Base-by-base conservation (phyloP, 148 eudicot genomes). In the Fagopyrum esculentum region DNA sequence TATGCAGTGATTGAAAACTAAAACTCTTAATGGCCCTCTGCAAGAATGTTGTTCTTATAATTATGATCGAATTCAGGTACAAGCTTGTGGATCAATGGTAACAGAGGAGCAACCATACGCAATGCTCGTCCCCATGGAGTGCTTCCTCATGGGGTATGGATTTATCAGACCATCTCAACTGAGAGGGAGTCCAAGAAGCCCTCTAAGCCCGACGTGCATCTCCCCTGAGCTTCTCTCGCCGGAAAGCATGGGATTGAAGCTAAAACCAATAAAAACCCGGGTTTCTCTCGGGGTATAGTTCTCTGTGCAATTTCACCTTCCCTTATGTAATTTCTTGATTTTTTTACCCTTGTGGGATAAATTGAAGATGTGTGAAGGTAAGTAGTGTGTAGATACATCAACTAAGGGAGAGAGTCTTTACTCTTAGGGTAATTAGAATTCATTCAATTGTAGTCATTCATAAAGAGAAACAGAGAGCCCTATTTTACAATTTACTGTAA, bases 171-270 rank as follows among this genome's bases (percentile, higher is more conserved):
- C 91, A 6, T 84, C 93, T 46, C 88, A 85, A 75, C 60, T 78
- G 75, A 87, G 80, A 52, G 90, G 89, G 47, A 94, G 98, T 85
- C 98, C 98, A 2, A 86, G 98, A 84, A 94, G 98, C 83, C 96
- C 98, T 6, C 83, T 94, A 75, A 94, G 90, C 75, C 98, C 96
- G 6, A 87, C 90, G 9, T 84, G 86, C 78, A 88, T 94, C 80
- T 91, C 97, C 17, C 98, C 98, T 0, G 98, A 94, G 85, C 97
- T 94, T n/a, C 94, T 90, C 74, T 91, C 98, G 49, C 98, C 98
- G 0, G 98, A 94, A 86, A 94, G 98, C 83, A 94, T 94, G 98
- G 98, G 98, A 3, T 80, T 94, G 83, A 94, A 94, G 86, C 73
- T 94, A 78, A 94, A 94, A 73, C 98, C 98, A 2, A 94, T 94